These are phyloP conservation scores for Bromus sterilis DNA, from an alignment of 176 grass and related monocot species.

Conservation along the genomic window DNA sequence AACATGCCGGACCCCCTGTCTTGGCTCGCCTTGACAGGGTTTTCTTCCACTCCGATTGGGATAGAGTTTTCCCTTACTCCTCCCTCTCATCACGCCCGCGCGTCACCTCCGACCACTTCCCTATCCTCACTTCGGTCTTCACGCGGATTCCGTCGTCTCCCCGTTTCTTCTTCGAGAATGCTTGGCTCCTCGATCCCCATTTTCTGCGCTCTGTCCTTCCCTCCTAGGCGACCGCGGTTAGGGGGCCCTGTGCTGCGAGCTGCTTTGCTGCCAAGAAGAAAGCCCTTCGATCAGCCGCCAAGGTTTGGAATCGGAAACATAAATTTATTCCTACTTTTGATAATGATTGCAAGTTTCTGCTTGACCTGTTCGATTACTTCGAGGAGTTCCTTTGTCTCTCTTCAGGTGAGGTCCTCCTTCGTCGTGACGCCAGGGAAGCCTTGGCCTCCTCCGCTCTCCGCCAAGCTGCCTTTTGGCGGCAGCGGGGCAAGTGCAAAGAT, in stretches of 20 bases:
- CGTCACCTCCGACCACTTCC: background rate
- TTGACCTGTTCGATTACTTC: too few relatives aligned
- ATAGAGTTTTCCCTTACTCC: background rate
- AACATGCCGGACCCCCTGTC: too few relatives aligned
- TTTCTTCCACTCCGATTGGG: too few relatives aligned
- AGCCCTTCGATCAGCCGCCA: background rate
- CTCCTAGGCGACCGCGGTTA: too few relatives aligned
- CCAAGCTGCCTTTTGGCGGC: too few relatives aligned
- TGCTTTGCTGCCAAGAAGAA: background rate
- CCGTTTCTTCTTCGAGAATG: background rate
- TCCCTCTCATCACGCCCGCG: background rate
- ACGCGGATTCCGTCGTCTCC: background rate
- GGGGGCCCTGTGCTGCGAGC: too few relatives aligned
- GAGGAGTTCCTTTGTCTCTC: background rate
- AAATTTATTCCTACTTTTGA: background rate
- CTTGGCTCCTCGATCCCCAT: background rate
- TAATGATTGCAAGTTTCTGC: too few relatives aligned
- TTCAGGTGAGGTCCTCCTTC: rapidly evolving
- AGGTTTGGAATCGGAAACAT: background rate
- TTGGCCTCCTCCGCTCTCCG: too few relatives aligned
- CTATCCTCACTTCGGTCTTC: background rate
- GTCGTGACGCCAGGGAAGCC: rapidly evolving
- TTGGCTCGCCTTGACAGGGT: too few relatives aligned
- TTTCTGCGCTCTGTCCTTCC: background rate
- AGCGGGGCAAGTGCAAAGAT: too few relatives aligned